These are phyloP conservation scores for Colletotrichum cordylinicola DNA, from an alignment of 2,329 filamentous ascomycete species.

Conservation along the genomic window DNA sequence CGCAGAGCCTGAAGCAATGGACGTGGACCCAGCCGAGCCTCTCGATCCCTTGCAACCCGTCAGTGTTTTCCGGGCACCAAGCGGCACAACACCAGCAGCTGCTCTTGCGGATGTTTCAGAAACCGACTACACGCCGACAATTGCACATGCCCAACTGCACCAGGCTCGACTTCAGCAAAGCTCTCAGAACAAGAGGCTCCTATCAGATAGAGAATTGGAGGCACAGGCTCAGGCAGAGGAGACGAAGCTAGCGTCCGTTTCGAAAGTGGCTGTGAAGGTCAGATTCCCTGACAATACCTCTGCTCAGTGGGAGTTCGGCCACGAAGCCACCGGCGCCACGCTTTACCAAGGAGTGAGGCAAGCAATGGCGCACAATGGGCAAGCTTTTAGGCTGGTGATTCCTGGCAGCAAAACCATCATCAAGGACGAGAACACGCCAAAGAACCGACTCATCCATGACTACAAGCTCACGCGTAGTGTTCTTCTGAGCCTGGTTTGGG, in stretches of 20 bases:
- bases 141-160: conserved; percentile 77
- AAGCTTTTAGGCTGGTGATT: conserved; percentile 76
- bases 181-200: conserved; percentile 76
- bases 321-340: conserved; percentile 70
- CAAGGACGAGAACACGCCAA: conserved; percentile 49
- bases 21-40: conserved; percentile 25
- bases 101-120: conserved; percentile 72
- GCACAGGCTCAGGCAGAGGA: conserved; percentile 70
- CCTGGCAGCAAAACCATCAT: conserved; percentile 59
- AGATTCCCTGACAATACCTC: conserved; percentile 88
- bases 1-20: conserved; percentile 30
- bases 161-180: conserved; percentile 69
- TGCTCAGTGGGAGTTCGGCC: conserved; percentile 74
- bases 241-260: conserved; percentile 69
- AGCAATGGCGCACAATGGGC: conserved; percentile 68
- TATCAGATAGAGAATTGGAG: conserved; percentile 82
- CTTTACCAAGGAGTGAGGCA: conserved; percentile 78
- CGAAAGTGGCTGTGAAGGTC: conserved; percentile 76
- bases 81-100: conserved; percentile 75
- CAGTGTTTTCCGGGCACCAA: conserved; percentile 79
- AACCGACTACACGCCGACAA: conserved; percentile 76
- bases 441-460: conserved; percentile 70
- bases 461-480: conserved; percentile 75
- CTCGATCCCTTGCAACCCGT: conserved; percentile 56
- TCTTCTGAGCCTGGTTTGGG: conserved; percentile 80